Percentiles rank a stretch among this genome's conserved stretches.
These are phyloP conservation scores for Colletotrichum sp. DNA, from an alignment of 2,329 filamentous ascomycete genomes.

Conservation along the genomic window DNA sequence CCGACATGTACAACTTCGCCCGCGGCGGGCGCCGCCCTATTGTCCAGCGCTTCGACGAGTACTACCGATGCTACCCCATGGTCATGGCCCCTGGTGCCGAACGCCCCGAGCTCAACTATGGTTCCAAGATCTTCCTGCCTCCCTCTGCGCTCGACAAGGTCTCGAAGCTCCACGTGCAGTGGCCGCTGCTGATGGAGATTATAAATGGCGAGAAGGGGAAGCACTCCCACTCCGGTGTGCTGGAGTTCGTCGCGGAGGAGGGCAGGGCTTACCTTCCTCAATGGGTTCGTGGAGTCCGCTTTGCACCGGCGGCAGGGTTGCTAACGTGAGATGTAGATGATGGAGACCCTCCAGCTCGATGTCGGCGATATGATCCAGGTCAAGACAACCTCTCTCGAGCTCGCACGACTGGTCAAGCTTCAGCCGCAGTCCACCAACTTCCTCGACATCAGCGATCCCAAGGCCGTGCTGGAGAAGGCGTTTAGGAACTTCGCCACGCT, in stretches of 20 bases:
- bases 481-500: constrained; percentile 96
- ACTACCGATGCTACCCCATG: constrained; percentile 96
- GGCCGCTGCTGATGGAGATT: constrained; percentile 96
- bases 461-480: constrained; percentile 94
- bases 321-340: constrained; percentile 65
- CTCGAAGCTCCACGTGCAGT: constrained; percentile 93
- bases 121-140: constrained; percentile 97
- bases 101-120: constrained; percentile 88
- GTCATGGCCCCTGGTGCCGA: constrained; percentile 93
- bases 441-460: constrained; percentile 95
- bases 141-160: constrained; percentile 96
- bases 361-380: constrained; percentile 94
- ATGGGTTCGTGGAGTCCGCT: constrained; percentile 67
- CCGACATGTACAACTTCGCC: constrained; percentile 24
- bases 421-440: constrained; percentile 94
- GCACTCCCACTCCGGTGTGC: constrained; percentile 89
- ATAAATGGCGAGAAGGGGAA: constrained; percentile 82
- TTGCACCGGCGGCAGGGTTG: background rate
- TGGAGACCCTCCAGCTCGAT: constrained; percentile 88
- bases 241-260: constrained; percentile 98
- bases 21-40: constrained; percentile 51
- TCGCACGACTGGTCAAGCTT: constrained; percentile 92
- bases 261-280: constrained; percentile 94
- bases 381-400: constrained; percentile 90
- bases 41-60: constrained; percentile 91